Evolutionary conservation across 2,329 filamentous ascomycete species (phyloP).

Genomic region (Amesomyces nigricolor): DNA sequence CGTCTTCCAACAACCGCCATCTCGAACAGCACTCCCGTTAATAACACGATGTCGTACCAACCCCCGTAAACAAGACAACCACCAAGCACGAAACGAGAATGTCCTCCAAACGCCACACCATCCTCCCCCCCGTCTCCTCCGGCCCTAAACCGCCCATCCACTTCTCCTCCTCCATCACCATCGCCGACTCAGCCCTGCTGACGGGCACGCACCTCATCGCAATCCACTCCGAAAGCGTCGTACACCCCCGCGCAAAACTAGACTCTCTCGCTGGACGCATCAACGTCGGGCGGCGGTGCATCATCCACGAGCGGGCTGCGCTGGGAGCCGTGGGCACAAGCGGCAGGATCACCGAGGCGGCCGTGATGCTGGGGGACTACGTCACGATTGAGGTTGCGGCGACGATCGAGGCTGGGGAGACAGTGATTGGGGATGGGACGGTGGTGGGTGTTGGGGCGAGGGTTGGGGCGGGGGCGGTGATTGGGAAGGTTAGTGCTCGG

Average conservation of each 20-base stretch:
- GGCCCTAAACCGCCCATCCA: slow-evolving; percentile 57
- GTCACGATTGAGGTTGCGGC: slow-evolving; percentile 57
- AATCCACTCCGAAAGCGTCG: slow-evolving; percentile 68
- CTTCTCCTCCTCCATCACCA: slow-evolving; percentile 54
- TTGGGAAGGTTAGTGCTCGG: slow-evolving; percentile 53
- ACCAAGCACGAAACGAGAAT: slow-evolving; percentile 25
- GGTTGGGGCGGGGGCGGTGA: slow-evolving; percentile 54
- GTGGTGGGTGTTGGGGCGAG: slow-evolving; percentile 54
- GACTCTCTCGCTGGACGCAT: slow-evolving; percentile 75
- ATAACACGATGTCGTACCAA: neutral
- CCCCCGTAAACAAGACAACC: neutral
- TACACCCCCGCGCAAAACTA: slow-evolving; percentile 81
- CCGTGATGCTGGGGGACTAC: slow-evolving; percentile 55
- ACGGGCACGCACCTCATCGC: slow-evolving; percentile 72
- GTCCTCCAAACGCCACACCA: slow-evolving; percentile 51
- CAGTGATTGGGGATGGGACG: slow-evolving; percentile 55
- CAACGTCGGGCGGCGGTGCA: slow-evolving; percentile 72
- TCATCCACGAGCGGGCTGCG: slow-evolving; percentile 66
- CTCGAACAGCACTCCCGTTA: neutral
- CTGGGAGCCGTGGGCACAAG: slow-evolving; percentile 42
- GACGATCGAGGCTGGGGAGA: slow-evolving; percentile 56
- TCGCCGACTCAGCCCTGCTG: slow-evolving; percentile 57
- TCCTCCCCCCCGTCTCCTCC: slow-evolving; percentile 47
- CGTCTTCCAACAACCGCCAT: neutral
- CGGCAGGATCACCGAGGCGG: slow-evolving; percentile 32